These are phyloP conservation scores for Zygnema cylindricum DNA, from an alignment of 139 green algal genomes.

Conservation along the genomic window DNA sequence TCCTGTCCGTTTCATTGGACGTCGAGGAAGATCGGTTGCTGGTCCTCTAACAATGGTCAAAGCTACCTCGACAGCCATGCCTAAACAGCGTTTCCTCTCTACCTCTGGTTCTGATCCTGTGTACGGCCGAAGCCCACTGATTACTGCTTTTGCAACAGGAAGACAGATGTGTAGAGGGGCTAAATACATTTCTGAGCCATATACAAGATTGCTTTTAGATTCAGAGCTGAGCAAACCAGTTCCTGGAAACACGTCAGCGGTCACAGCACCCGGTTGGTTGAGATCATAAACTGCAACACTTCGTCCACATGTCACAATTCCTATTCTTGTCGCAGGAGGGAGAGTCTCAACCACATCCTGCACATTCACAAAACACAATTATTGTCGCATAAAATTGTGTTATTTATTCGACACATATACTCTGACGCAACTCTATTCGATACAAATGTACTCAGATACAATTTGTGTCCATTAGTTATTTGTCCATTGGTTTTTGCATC, in stretches of 20 bases:
- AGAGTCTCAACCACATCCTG: slow-evolving; percentile 33
- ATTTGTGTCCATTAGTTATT: too few relatives aligned
- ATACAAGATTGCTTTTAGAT: slow-evolving; percentile 52
- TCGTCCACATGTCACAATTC: slow-evolving; percentile 59
- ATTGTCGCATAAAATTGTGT: too few relatives aligned
- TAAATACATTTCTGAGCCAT: slow-evolving; percentile 31
- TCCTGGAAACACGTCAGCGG: slow-evolving; percentile 57
- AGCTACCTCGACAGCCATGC: slow-evolving; percentile 59
- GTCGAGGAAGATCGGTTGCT: slow-evolving; percentile 35
- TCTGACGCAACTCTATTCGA: too few relatives aligned
- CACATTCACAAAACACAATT: not conserved
- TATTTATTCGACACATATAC: too few relatives aligned
- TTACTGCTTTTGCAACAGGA: slow-evolving; percentile 42
- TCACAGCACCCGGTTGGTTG: slow-evolving; percentile 21
- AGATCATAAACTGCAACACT: slow-evolving; percentile 63
- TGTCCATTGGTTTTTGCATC: too few relatives aligned
- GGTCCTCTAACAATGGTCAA: slow-evolving; percentile 54
- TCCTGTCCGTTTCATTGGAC: not conserved
- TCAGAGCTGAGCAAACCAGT: not conserved
- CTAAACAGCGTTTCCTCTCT: slow-evolving; percentile 50
- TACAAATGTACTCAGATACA: too few relatives aligned
- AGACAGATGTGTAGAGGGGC: slow-evolving; percentile 53
- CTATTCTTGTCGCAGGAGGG: slow-evolving; percentile 48
- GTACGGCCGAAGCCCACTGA: slow-evolving; percentile 56
- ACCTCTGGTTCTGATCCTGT: not conserved